These are phyloP conservation scores for Suhomyces guaymorum DNA, from an alignment of 1,139 yeast genomes.

Conservation along the genomic window DNA sequence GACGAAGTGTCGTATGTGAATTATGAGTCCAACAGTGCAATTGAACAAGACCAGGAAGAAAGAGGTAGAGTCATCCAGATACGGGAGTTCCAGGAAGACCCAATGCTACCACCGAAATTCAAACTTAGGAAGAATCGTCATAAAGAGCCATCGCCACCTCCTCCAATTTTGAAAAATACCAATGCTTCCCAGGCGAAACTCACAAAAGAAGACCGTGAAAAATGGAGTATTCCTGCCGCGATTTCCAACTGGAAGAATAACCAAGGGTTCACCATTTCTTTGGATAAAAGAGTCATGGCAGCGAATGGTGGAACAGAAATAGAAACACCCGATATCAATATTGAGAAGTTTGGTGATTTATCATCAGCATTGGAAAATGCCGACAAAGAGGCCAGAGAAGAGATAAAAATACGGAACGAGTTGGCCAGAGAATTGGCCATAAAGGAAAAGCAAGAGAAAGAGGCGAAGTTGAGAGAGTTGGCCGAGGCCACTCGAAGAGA, in stretches of 20 bases:
- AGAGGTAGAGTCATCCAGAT: conserved; percentile 32
- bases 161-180: conserved; percentile 42
- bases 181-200: conserved; percentile 36
- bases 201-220: conserved; percentile 74
- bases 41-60: conserved; percentile 13
- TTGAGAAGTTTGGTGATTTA: conserved; percentile 59
- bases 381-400: conserved; percentile 71
- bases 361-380: conserved; percentile 76
- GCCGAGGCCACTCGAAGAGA: conserved; percentile 58
- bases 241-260: conserved; percentile 96
- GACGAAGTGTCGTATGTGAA: conserved; percentile 23
- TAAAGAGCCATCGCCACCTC: conserved; percentile 65
- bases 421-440: conserved; percentile 55
- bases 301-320: conserved; percentile 44
- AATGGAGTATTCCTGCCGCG: conserved; percentile 90
- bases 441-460: conserved; percentile 59
- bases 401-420: conserved; percentile 60
- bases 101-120: conserved; percentile 81
- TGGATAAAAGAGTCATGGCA: conserved; percentile 73
- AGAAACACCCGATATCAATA: conserved; percentile 45
- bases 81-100: conserved; percentile 60
- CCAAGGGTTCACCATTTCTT: conserved; percentile 80
- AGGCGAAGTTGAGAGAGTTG: conserved; percentile 55
- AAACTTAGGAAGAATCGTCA: conserved; percentile 74
- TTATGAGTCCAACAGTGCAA: conserved; percentile 22